These are phyloP conservation scores for Talaromyces proteolyticus DNA, from an alignment of 495 filamentous ascomycete genomes.

Conservation along the genomic window DNA sequence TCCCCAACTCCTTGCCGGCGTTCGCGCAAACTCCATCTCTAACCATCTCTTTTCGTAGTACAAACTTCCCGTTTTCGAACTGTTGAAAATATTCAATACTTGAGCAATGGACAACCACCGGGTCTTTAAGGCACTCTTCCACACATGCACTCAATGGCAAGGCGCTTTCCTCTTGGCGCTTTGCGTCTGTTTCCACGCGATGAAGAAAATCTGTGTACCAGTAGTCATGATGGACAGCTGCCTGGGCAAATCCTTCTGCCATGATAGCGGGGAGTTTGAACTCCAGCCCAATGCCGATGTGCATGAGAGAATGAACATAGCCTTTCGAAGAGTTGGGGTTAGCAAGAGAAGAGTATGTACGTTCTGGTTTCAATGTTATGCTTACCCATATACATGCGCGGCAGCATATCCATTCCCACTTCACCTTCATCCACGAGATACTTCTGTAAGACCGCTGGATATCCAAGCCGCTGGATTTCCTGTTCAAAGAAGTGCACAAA, in stretches of 20 bases:
- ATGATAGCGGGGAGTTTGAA: background rate
- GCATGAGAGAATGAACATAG: conserved; percentile 5
- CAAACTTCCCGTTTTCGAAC: background rate
- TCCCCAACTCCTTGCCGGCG: conserved; percentile 1
- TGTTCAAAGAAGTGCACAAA: conserved; percentile 1
- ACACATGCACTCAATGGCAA: background rate
- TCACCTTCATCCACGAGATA: conserved; percentile 3
- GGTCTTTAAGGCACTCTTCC: background rate
- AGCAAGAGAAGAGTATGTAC: background rate
- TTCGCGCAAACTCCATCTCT: background rate
- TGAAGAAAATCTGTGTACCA: conserved; percentile 1
- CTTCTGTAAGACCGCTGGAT: conserved; percentile 4
- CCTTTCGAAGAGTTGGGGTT: background rate
- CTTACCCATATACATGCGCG: conserved; percentile 4
- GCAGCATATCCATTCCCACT: conserved; percentile 2
- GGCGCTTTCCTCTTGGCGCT: background rate
- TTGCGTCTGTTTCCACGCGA: background rate
- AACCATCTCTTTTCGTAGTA: background rate
- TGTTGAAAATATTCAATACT: conserved; percentile 1
- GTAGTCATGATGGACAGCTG: conserved; percentile 2
- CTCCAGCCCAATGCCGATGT: conserved; percentile 2
- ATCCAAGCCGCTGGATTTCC: background rate
- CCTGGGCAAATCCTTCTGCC: conserved; percentile 6
- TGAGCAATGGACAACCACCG: background rate
- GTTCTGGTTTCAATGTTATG: background rate